Base-by-base conservation (phyloP, 371 early-diverging fungal species). In the Rhizopus arrhizus region DNA sequence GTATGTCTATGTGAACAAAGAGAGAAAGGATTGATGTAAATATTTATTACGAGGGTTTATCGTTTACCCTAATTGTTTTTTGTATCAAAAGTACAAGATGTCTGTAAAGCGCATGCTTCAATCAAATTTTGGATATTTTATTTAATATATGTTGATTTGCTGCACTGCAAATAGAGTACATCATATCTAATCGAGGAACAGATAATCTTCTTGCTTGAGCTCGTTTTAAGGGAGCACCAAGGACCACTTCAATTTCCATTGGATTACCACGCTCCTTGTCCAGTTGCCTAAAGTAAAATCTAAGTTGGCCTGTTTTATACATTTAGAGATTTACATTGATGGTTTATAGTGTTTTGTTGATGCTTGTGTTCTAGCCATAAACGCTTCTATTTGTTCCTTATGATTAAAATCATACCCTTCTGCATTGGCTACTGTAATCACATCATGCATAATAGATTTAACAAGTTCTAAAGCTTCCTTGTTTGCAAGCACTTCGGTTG, bases 231-330 rank as follows among this genome's bases (percentile, higher is more conserved):
- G 88, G 81, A n/a, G 82, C 82, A 34, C 84, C 84, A 46, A 89
- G 61, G 46, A 89, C 87, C 0, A 82, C 88, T 42, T 87, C 89
- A 8, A 81, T 61, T 62, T 91, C 90, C 78, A 90, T 75, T 0
- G 85, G 83, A 15, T 80, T 69, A 6, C 79, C 77, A 11, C 81
- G 77, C 61, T 86, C 86, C 53, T 76, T 78, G 66, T 91, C 92
- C 13, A 85, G 62, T 35, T 85, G 75, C 78, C 72, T 72, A 49
- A 9, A 10, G 22, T 7, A 11, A 43, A 43, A 40, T n/a, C 16
- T n/a, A 50, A 43, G 16, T 40, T 36, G 34, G 12, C 15, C n/a
- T 43, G 42, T 35, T 41, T 45, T 3, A 2, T 4, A 11, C 11
- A 29, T 34, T 6, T 10, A 29, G 46, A n/a, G 10, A 62, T 66